phyloP scores from a whole-genome alignment of 2,329 filamentous ascomycete genomes.

The Eurotiales sp. region DNA sequence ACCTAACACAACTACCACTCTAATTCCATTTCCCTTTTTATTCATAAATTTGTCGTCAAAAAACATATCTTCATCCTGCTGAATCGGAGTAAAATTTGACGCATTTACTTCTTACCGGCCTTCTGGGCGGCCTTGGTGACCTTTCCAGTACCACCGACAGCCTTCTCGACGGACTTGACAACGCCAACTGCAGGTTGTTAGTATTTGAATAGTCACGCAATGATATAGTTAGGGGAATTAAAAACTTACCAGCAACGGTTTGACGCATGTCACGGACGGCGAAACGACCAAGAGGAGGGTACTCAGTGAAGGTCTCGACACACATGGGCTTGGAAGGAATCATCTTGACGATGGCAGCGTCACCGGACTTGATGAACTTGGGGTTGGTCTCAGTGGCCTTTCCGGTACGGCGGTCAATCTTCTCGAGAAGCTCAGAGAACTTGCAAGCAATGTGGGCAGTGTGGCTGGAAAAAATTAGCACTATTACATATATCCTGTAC shows the following conservation, averaged over 20 bases:
- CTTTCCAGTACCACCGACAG: slow-evolving; percentile 57
- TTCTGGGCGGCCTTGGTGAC: slow-evolving; percentile 60
- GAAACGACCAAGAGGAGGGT: slow-evolving; percentile 99
- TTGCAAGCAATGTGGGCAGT: slow-evolving; percentile 99
- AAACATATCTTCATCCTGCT: background rate
- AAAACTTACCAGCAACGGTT: slow-evolving; percentile 60
- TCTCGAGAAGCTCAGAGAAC: slow-evolving; percentile 98
- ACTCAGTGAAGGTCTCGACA: slow-evolving; percentile 99
- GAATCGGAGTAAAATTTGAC: background rate
- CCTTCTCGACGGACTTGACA: slow-evolving; percentile 82
- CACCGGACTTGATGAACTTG: slow-evolving; percentile 99
- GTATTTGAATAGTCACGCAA: no score
- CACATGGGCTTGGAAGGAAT: slow-evolving; percentile 99
- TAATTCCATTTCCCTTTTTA: background rate
- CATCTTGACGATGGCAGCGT: slow-evolving; percentile 99
- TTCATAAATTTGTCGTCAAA: background rate
- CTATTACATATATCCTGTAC: no score
- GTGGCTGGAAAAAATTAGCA: no score
- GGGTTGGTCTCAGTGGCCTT: slow-evolving; percentile 88
- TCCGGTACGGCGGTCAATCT: slow-evolving; percentile 99
- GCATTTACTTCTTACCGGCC: slow-evolving; percentile 64
- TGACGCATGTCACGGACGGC: slow-evolving; percentile 88
- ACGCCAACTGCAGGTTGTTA: slow-evolving; percentile 72
- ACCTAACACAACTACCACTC: background rate
- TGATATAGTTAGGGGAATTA: no score